Conservation (phyloP, 2,329 filamentous ascomycete genomes). For the Ophiostoma novo-ulmi region DNA sequence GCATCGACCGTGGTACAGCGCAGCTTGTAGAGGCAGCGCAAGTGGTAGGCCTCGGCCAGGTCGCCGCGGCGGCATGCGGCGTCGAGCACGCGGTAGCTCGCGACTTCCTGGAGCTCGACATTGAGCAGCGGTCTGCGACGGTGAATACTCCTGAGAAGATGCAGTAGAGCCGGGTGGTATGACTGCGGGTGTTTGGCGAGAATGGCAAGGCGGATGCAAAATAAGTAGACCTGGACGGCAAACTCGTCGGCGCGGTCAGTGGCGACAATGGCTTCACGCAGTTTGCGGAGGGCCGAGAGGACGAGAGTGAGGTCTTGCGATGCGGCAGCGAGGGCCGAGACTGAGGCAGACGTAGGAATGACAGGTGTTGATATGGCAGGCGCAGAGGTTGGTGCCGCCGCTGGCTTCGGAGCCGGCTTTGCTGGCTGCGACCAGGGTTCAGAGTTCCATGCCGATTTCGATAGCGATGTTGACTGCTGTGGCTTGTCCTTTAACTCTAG, state of each 20-base stretch:
- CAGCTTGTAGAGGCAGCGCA: conserved; percentile 58
- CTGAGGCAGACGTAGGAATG: conserved; percentile 12
- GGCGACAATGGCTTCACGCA: conserved; percentile 83
- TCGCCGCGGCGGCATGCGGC: conserved; percentile 78
- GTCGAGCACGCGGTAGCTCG: conserved; percentile 78
- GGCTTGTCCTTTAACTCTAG: conserved; percentile 40
- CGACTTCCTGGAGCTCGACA: conserved; percentile 72
- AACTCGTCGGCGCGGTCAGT: conserved; percentile 72
- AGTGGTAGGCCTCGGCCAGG: conserved; percentile 64
- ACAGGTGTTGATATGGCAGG: neutral
- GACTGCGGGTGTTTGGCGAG: conserved; percentile 77
- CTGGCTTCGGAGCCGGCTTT: neutral
- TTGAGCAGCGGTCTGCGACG: conserved; percentile 60
- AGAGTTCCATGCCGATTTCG: neutral
- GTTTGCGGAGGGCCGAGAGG: conserved; percentile 79
- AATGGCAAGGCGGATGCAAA: conserved; percentile 80
- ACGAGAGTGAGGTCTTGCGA: conserved; percentile 65
- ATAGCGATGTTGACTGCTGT: neutral
- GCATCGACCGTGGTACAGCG: conserved; percentile 63
- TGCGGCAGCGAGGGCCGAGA: conserved; percentile 12
- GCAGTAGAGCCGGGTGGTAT: conserved; percentile 80
- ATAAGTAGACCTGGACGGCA: conserved; percentile 82
- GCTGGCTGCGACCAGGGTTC: neutral
- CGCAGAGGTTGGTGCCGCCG: neutral
- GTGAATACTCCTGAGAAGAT: conserved; percentile 71